A percentile compares a stretch with the other conserved stretches of the same genome.
Evolutionary conservation across 257 asterid species (phyloP).

Genomic region (Salvia rosmarinus): DNA sequence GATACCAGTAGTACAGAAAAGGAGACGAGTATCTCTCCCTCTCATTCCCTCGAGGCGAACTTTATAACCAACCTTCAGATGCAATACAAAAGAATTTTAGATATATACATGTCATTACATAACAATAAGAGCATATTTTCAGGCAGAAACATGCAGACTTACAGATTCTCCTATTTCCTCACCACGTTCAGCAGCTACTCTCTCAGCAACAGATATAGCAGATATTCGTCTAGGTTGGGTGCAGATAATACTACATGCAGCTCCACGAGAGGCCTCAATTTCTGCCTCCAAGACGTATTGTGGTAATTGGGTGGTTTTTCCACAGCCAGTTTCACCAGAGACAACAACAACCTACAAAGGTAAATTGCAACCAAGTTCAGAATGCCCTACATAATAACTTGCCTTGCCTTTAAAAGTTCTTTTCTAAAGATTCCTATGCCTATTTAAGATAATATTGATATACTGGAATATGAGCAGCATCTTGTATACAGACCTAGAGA

Average conservation of each 20-base stretch:
- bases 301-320: constrained; percentile 92
- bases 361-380: constrained; percentile 24
- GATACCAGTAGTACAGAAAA: constrained; percentile 89
- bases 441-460: constrained; percentile 4
- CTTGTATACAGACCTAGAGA: background rate
- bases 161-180: constrained; percentile 89
- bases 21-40: constrained; percentile 94
- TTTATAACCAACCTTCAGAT: constrained; percentile 82
- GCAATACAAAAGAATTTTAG: constrained; percentile 19
- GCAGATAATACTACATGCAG: constrained; percentile 83
- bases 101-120: constrained; percentile 1
- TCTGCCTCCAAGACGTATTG: constrained; percentile 88
- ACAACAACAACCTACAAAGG: constrained; percentile 76
- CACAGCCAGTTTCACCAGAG: constrained; percentile 96
- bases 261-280: constrained; percentile 75
- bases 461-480: background rate
- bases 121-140: constrained; percentile 20
- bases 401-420: constrained; percentile 1
- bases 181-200: constrained; percentile 97
- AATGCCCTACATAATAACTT: constrained; percentile 19
- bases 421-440: background rate
- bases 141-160: constrained; percentile 44
- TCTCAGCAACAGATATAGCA: constrained; percentile 88
- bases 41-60: constrained; percentile 94
- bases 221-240: constrained; percentile 96